Percentiles rank a stretch among this genome's conserved stretches.
Evolutionary conservation across 2,329 filamentous ascomycete genomes (phyloP).

Genomic region (Hymenoscyphus linearis): DNA sequence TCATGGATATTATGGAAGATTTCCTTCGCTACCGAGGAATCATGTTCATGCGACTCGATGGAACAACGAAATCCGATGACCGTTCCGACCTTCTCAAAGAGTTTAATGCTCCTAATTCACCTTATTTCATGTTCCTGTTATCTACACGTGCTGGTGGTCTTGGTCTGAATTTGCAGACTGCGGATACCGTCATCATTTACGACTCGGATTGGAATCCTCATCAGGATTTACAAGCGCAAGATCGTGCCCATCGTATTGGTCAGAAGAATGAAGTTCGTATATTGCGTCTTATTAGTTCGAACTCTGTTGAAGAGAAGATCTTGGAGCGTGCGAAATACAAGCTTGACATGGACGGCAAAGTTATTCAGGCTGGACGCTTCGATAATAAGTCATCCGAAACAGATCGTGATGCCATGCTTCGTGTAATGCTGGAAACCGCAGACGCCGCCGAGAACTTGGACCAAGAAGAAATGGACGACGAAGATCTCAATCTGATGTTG

Average conservation of each 20-base stretch:
- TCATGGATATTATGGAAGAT: conserved; percentile 99
- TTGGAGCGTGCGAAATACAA: conserved; percentile 95
- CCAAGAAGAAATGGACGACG: conserved; percentile 97
- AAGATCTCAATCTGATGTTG: conserved; percentile 92
- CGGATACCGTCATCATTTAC: conserved; percentile 98
- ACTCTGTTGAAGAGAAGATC: conserved; percentile 98
- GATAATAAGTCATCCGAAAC: conserved; percentile 99
- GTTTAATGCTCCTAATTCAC: conserved; percentile 86
- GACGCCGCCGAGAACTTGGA: conserved; percentile 64
- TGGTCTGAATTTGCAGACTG: conserved; percentile 93
- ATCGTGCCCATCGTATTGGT: conserved; percentile 99
- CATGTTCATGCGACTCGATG: conserved; percentile 86
- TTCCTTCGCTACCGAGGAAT: conserved; percentile 81
- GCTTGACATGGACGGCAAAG: conserved; percentile 98
- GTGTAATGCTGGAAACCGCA: conserved; percentile 84
- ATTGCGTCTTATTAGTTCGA: conserved; percentile 88
- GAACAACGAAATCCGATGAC: conserved; percentile 96
- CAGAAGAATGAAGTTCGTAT: conserved; percentile 99
- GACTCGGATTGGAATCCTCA: conserved; percentile 99
- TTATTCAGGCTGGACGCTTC: conserved; percentile 98
- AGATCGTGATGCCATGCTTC: conserved; percentile 92
- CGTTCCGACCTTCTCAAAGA: conserved; percentile 82
- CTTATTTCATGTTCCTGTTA: conserved; percentile 97
- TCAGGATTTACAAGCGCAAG: conserved; percentile 97
- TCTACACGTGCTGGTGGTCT: conserved; percentile 97